Base-by-base conservation (phyloP, 2,329 filamentous ascomycete species). In the Aspergillus oerlinghausenensis region DNA sequence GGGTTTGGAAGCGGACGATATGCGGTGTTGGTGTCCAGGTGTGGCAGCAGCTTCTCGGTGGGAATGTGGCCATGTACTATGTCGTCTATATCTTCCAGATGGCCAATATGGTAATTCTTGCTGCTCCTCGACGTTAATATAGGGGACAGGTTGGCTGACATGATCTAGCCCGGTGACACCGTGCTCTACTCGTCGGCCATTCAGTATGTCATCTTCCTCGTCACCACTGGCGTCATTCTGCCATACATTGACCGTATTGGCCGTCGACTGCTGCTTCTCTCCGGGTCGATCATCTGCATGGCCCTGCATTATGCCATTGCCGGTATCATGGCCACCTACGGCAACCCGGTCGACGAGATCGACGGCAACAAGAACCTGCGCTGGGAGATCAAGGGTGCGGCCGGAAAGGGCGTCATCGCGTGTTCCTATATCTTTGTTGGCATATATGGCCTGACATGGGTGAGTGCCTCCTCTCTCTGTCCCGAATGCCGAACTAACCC, bases 71-170 rank as follows among this genome's bases (percentile, higher is more conserved):
- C 48, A 79, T 81, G 63, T 84, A 84, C 68, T 86, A 86, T 56
- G 79, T 86, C 57, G 80, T 83, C 3, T 85, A 84, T 66, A 81
- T 85, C 58, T 85, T 84, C 61, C 69, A 80, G 51, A 86, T 86
- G 82, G 82, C 83, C 9, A 78, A 79, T 40, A 77, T 86, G 54
- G 70, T 73, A 47, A 58, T 65, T 59, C 9, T 5, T 5, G 3
- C 10, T 25, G 1, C 19, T 9, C 5, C 21, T 17, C 2, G 14
- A 6, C 17, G 11, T 35, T 38, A 3, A 11, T 29, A 11, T 29
- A 29, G 28, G 28, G 28, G 9, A 4, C 11, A 29, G 1, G 3
- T 1, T 17, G 3, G 47, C 51, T 65, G 49, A 67, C 49, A 42
- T 19, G 1, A 2, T 11, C 21, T 49, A 74, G 71, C 65, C 63